Percentiles rank a stretch among this genome's conserved stretches.
phyloP scores from a whole-genome alignment of 2,329 filamentous ascomycete genomes.

The Aspergillus pseudoviridinutans region DNA sequence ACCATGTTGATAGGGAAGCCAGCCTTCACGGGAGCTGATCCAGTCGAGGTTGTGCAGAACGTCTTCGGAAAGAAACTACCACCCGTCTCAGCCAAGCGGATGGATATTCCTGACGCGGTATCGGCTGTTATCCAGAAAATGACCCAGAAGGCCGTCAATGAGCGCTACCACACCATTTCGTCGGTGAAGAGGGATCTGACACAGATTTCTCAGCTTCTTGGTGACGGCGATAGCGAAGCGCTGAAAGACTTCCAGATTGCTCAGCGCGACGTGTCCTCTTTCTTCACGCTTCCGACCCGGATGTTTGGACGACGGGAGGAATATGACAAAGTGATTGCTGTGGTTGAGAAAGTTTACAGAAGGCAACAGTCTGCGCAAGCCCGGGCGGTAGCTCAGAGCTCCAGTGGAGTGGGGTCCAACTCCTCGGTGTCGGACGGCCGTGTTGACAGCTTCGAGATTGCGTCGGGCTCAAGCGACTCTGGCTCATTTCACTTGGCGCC shows the following conservation, averaged over 20 bases:
- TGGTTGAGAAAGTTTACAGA: conserved; percentile 72
- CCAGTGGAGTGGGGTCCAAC: conserved; percentile 48
- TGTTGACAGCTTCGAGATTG: conserved; percentile 45
- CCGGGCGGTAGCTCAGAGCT: conserved; percentile 28
- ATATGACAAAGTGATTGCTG: conserved; percentile 62
- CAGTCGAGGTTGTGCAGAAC: conserved; percentile 87
- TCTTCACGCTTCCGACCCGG: conserved; percentile 76
- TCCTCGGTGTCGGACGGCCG: conserved; percentile 52
- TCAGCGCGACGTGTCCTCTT: conserved; percentile 83
- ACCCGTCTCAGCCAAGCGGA: conserved; percentile 68
- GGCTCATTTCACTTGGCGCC: conserved; percentile 42
- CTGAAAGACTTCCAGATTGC: conserved; percentile 73
- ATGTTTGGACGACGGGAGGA: conserved; percentile 79
- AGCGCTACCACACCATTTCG: conserved; percentile 84
- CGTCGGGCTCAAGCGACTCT: conserved; percentile 55
- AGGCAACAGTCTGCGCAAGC: conserved; percentile 49
- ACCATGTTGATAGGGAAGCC: conserved; percentile 73
- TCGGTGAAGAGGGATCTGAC: conserved; percentile 78
- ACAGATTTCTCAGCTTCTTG: conserved; percentile 68
- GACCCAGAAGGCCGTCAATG: conserved; percentile 80
- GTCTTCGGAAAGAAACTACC: conserved; percentile 77
- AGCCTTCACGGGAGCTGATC: conserved; percentile 73
- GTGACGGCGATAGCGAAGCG: conserved; percentile 67
- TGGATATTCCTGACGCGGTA: conserved; percentile 80
- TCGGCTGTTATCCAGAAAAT: conserved; percentile 85